Conservation (phyloP, 2,329 filamentous ascomycete genomes). For the Pyricularia sp. region DNA sequence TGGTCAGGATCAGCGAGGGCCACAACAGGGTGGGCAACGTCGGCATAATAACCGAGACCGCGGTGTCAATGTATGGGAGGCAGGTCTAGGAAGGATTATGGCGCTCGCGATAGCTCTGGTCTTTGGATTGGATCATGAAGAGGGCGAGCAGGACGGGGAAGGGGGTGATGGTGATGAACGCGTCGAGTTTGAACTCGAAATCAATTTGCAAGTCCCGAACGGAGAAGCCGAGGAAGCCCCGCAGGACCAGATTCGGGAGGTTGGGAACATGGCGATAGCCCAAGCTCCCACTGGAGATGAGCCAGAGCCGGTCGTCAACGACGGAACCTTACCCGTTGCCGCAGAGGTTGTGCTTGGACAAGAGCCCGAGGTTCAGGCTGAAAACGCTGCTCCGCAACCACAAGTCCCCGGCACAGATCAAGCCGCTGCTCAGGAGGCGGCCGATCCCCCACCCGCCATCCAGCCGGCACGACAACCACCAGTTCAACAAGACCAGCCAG, state of each 20-base stretch:
- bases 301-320: neutral
- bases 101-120: neutral
- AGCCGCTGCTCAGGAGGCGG: neutral
- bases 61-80: slow-evolving; percentile 13
- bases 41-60: slow-evolving; percentile 11
- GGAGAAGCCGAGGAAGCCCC: neutral
- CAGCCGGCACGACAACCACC: slow-evolving; percentile 2
- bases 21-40: slow-evolving; percentile 1
- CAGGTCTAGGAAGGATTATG: slow-evolving; percentile 11
- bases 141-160: slow-evolving; percentile 23
- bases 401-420: neutral
- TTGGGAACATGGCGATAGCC: neutral
- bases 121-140: slow-evolving; percentile 10
- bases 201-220: slow-evolving; percentile 1
- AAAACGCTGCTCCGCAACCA: slow-evolving; percentile 5
- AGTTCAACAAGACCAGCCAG: slow-evolving; percentile 5
- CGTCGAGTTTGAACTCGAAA: slow-evolving; percentile 5
- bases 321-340: neutral
- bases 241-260: neutral
- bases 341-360: neutral
- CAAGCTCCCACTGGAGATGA: neutral
- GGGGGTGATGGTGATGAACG: slow-evolving; percentile 22
- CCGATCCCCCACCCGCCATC: slow-evolving; percentile 7
- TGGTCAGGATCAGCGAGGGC: neutral
- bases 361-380: slow-evolving; percentile 7